Conservation (phyloP, 1,284 basidiomycete species). For the Tremellales sp. region DNA sequence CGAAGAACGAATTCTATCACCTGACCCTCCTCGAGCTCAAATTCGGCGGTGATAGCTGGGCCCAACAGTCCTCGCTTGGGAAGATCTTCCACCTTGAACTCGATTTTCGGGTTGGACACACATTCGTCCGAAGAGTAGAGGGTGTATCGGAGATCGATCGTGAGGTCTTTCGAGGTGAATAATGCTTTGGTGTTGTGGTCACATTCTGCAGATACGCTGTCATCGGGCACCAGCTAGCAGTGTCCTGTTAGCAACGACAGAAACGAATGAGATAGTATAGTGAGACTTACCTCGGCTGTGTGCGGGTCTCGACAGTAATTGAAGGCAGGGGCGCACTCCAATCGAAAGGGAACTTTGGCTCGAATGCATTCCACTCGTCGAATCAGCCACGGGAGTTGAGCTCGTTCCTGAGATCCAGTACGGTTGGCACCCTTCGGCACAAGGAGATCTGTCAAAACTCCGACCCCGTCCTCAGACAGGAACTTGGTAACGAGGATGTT, state of each 20-base stretch:
- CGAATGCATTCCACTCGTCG: slow-evolving; percentile 81
- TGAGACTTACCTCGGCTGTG: slow-evolving; percentile 53
- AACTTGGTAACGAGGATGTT: slow-evolving; percentile 87
- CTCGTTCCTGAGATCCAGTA: slow-evolving; percentile 26
- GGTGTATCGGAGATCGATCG: slow-evolving; percentile 72
- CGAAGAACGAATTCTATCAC: slow-evolving; percentile 77
- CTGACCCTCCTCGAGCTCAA: slow-evolving; percentile 75
- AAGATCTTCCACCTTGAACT: slow-evolving; percentile 52
- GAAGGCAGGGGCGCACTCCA: slow-evolving; percentile 90
- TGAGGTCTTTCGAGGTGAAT: slow-evolving; percentile 62
- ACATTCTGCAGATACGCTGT: slow-evolving; percentile 45
- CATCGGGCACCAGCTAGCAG: slow-evolving; percentile 50
- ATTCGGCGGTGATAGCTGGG: slow-evolving; percentile 33
- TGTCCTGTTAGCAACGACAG: background rate
- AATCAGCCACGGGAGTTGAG: slow-evolving; percentile 72
- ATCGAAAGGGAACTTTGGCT: slow-evolving; percentile 65
- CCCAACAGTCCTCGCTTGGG: slow-evolving; percentile 38
- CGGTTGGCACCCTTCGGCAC: slow-evolving; percentile 41
- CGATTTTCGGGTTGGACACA: slow-evolving; percentile 55
- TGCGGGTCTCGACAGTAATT: slow-evolving; percentile 79
- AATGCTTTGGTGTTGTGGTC: slow-evolving; percentile 60
- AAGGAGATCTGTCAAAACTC: slow-evolving; percentile 61
- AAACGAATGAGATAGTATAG: background rate
- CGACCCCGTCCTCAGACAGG: slow-evolving; percentile 74
- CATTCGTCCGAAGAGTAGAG: slow-evolving; percentile 50